These are phyloP conservation scores for Myxozyma vanderwaltii DNA, from an alignment of 805 yeast genomes.

Conservation along the genomic window DNA sequence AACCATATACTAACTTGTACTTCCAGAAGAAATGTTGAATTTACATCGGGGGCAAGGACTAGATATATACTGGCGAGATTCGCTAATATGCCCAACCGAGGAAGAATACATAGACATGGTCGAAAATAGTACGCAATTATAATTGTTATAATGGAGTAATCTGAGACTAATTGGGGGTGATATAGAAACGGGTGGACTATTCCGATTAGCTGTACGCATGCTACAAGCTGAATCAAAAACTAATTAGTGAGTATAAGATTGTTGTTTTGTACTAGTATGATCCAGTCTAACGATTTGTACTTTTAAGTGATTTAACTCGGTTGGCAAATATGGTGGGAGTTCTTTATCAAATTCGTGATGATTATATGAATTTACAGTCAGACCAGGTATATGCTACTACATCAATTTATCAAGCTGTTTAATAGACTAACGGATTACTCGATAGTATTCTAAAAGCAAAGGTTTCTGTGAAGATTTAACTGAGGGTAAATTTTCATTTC, in stretches of 20 bases:
- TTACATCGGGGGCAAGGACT: constrained; percentile 88
- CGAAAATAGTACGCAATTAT: constrained; percentile 52
- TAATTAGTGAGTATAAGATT: constrained; percentile 16
- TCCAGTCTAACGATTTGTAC: too few species aligned
- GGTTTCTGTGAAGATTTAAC: constrained; percentile 84
- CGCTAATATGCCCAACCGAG: constrained; percentile 58
- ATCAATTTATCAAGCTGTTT: neutral
- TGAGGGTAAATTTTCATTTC: constrained; percentile 88
- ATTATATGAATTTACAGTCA: constrained; percentile 68
- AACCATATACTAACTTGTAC: constrained; percentile 38
- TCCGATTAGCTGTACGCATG: constrained; percentile 69
- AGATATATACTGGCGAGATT: constrained; percentile 87
- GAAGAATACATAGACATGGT: constrained; percentile 77
- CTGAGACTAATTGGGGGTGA: too few species aligned
- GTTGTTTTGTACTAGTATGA: too few species aligned
- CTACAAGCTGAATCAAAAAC: constrained; percentile 49
- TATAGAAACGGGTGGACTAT: constrained; percentile 77
- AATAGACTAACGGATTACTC: neutral
- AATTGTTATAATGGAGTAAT: neutral
- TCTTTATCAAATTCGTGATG: constrained; percentile 84
- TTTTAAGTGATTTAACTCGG: constrained; percentile 48
- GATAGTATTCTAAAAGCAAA: constrained; percentile 56
- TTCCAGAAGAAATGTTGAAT: constrained; percentile 73
- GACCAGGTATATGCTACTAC: constrained; percentile 33
- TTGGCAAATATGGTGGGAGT: constrained; percentile 78